A percentile compares a stretch with the other conserved stretches of the same genome.
phyloP scores from a whole-genome alignment of 495 filamentous ascomycete species.

The Ascobolus immersus region DNA sequence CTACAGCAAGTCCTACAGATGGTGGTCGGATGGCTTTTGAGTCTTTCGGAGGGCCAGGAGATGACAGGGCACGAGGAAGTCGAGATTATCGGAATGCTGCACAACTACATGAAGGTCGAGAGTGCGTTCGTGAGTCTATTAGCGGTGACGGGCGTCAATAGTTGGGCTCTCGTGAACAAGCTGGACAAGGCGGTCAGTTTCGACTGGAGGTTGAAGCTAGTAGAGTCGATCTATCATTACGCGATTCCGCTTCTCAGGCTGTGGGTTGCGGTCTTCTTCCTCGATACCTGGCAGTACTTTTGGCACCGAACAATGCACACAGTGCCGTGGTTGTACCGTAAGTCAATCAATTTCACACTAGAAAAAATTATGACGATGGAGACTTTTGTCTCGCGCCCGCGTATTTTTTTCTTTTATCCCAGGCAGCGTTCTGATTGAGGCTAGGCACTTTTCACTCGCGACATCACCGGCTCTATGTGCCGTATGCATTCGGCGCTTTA shows the following conservation, averaged over 20 bases:
- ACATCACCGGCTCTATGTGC: slow-evolving; percentile 87
- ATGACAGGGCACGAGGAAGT: slow-evolving; percentile 51
- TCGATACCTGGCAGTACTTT: slow-evolving; percentile 97
- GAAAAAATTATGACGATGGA: background rate
- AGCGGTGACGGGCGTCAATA: slow-evolving; percentile 31
- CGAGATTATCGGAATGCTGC: slow-evolving; percentile 30
- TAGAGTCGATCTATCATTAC: slow-evolving; percentile 52
- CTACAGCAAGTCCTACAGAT: slow-evolving; percentile 78
- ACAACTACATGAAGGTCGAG: slow-evolving; percentile 12
- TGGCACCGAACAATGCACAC: slow-evolving; percentile 81
- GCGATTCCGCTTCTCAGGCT: slow-evolving; percentile 54
- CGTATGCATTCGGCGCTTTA: slow-evolving; percentile 86
- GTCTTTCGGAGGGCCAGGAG: slow-evolving; percentile 37
- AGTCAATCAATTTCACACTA: slow-evolving; percentile 18
- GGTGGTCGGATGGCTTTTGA: slow-evolving; percentile 31
- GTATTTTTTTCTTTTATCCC: slow-evolving; percentile 6
- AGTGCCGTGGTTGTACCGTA: slow-evolving; percentile 92
- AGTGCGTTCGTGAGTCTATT: slow-evolving; percentile 16
- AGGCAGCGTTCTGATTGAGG: slow-evolving; percentile 7
- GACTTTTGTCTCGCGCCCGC: background rate
- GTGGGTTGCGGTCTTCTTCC: slow-evolving; percentile 37
- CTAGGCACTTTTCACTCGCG: slow-evolving; percentile 70
- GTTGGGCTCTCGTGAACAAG: slow-evolving; percentile 16
- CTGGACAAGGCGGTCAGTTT: too few relatives aligned
- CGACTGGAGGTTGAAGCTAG: slow-evolving; percentile 52